phyloP scores from a whole-genome alignment of 495 filamentous ascomycete genomes.

The Penicillium arizonense region DNA sequence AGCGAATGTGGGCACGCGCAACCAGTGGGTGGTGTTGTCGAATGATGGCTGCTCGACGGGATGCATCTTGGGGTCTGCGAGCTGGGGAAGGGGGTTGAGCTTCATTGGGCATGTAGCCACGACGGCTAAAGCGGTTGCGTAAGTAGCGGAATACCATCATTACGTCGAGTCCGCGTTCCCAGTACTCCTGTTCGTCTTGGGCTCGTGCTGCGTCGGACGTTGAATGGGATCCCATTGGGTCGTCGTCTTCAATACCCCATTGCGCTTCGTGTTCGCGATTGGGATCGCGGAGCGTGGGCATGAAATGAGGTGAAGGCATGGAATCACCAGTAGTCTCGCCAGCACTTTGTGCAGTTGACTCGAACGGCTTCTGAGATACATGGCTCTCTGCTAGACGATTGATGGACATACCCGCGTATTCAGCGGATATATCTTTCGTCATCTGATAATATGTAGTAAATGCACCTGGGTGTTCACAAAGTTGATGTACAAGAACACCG shows the following conservation, averaged over 20 bases:
- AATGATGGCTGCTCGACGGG: constrained; percentile 77
- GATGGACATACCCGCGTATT: constrained; percentile 55
- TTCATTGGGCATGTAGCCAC: constrained; percentile 34
- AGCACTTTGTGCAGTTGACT: constrained; percentile 17
- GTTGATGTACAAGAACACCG: constrained; percentile 75
- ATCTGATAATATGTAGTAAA: constrained; percentile 70
- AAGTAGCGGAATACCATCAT: constrained; percentile 87
- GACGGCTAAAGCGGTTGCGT: constrained; percentile 64
- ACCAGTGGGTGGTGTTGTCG: constrained; percentile 84
- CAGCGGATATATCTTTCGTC: constrained; percentile 37
- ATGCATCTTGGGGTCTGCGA: constrained; percentile 56
- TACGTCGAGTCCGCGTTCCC: constrained; percentile 84
- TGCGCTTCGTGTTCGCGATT: constrained; percentile 53
- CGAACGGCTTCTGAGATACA: constrained; percentile 8
- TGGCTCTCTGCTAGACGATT: constrained; percentile 29
- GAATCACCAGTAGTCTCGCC: constrained; percentile 25
- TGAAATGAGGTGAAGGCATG: constrained; percentile 42
- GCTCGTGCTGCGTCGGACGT: constrained; percentile 32
- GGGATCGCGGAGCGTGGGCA: constrained; percentile 42
- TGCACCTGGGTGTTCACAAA: constrained; percentile 77
- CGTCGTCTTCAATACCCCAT: constrained; percentile 69
- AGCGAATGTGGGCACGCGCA: constrained; percentile 49
- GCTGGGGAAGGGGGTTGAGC: constrained; percentile 32
- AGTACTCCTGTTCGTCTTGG: constrained; percentile 65
- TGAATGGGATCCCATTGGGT: constrained; percentile 25